Conservation (phyloP, 495 filamentous ascomycete species). For the Hypomontagnella submonticulosa region DNA sequence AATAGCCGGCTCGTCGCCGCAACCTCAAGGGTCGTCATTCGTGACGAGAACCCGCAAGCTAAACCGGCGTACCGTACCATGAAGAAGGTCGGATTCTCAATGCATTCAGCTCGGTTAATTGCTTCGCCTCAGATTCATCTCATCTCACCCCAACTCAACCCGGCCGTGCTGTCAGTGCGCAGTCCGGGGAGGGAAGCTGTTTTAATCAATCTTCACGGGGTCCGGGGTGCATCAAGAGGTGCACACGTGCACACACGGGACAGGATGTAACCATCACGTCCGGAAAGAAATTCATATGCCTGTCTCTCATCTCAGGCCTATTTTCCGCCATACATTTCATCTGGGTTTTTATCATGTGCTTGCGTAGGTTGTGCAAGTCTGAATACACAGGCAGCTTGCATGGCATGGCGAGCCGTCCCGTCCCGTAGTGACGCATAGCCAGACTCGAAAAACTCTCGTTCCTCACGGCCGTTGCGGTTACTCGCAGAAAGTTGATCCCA, state of each 20-base stretch:
- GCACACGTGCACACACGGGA: constrained; percentile 42
- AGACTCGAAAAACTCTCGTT: constrained; percentile 3
- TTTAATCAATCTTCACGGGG: constrained; percentile 19
- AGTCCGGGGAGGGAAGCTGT: constrained; percentile 5
- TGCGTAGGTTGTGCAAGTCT: constrained; percentile 19
- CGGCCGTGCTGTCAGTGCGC: constrained; percentile 10
- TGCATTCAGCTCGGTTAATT: constrained; percentile 29
- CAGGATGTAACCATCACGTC: constrained; percentile 36
- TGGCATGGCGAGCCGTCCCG: constrained; percentile 37
- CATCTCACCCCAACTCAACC: constrained; percentile 24
- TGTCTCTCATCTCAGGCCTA: constrained; percentile 13
- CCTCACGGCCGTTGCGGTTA: constrained; percentile 23
- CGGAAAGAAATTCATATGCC: constrained; percentile 22
- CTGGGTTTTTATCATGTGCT: constrained; percentile 6
- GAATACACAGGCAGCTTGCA: constrained; percentile 11
- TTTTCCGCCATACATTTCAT: constrained; percentile 14
- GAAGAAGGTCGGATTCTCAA: constrained; percentile 6
- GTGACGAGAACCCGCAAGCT: not conserved
- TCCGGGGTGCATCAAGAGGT: constrained; percentile 40
- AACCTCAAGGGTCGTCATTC: constrained; percentile 31
- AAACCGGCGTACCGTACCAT: not conserved
- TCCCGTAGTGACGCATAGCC: constrained; percentile 12
- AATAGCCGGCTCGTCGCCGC: constrained; percentile 29
- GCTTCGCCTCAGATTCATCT: constrained; percentile 20
- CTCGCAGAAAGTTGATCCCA: constrained; percentile 25